Evolutionary conservation across 495 filamentous ascomycete genomes (phyloP).

Genomic region (Penicillium arizonense): DNA sequence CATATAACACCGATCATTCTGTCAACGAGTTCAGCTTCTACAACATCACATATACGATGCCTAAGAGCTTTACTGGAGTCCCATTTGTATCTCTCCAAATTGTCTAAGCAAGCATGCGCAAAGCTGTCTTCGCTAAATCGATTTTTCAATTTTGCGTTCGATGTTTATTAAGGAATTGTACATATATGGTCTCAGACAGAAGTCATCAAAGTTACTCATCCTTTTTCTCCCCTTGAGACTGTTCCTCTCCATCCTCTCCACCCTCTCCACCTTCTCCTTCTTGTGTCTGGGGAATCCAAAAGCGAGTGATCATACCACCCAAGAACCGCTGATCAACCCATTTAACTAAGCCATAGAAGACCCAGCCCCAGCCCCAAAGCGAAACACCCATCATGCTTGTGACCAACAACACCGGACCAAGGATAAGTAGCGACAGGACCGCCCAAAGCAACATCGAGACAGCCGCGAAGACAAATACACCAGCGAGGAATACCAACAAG

Average conservation of each 20-base stretch:
- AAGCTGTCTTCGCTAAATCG: background rate
- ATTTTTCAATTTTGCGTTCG: background rate
- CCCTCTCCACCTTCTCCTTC: constrained; percentile 4
- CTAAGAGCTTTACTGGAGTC: constrained; percentile 18
- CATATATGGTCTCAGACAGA: background rate
- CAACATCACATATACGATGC: constrained; percentile 36
- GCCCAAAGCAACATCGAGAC: constrained; percentile 35
- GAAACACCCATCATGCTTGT: constrained; percentile 37
- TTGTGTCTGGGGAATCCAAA: constrained; percentile 24
- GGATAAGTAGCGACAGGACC: constrained; percentile 34
- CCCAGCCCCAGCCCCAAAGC: constrained; percentile 43
- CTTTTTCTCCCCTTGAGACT: constrained; percentile 6
- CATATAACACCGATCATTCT: constrained; percentile 14
- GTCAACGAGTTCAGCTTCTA: constrained; percentile 37
- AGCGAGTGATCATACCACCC: constrained; percentile 31
- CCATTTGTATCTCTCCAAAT: constrained; percentile 29
- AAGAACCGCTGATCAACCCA: constrained; percentile 36
- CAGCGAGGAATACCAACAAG: constrained; percentile 34
- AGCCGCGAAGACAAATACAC: constrained; percentile 34
- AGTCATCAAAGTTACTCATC: background rate
- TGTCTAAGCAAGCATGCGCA: background rate
- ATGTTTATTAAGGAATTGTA: background rate
- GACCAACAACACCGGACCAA: constrained; percentile 36
- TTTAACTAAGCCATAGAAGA: constrained; percentile 36
- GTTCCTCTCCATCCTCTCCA: background rate